Base-by-base conservation (phyloP, 371 early-diverging fungal species). In the Capniomyces stellatus region DNA sequence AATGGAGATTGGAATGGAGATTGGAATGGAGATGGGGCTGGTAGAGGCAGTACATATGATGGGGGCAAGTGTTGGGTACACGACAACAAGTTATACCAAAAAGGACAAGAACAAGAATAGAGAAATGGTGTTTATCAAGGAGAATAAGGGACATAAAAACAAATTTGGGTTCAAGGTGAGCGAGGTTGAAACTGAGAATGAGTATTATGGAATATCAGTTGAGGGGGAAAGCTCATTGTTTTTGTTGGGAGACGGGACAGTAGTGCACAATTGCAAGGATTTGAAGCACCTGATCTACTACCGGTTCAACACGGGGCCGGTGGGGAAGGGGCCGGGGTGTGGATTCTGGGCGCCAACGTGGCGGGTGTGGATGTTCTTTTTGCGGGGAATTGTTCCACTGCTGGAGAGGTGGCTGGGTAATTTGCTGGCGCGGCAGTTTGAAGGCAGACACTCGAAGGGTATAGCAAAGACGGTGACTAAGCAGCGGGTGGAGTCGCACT, bases 311-410 rank as follows among this genome's bases (percentile, higher is more conserved):
- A 91, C 91, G 4, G 94, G 94, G 2, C 87, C 97, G 1, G 92
- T 95, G 25, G 95, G 93, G 39, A 92, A 93, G 63, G 96, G 95
- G 47, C 97, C 98, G 27, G 97, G 98, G 62, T 83, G 86, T 49
- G 94, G 96, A 48, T 90, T 98, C 67, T 99, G 99, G 99, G 97
- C 93, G 15, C 97, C 98, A 35, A 87, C 88, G 27, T 99, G 98
- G 99, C 82, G 98, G 61, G 95, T 98, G 25, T 99, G 99, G 99
- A 78, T 94, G 25, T 95, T 94, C 75, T 98, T 97, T 73, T 71
- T 98, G 79, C 87, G 98, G 56, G 99, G 99, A 57, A 89, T 93
- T 48, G 92, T 94, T 4, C 95, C 98, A 23, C 68, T 98, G 25
- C 77, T 99, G 39, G 94, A 97, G 67, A 81, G 95, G 49, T 95